Evolutionary conservation across 1,139 yeast genomes (phyloP).

Genomic region (Spencermartinsiella ligniputridi): DNA sequence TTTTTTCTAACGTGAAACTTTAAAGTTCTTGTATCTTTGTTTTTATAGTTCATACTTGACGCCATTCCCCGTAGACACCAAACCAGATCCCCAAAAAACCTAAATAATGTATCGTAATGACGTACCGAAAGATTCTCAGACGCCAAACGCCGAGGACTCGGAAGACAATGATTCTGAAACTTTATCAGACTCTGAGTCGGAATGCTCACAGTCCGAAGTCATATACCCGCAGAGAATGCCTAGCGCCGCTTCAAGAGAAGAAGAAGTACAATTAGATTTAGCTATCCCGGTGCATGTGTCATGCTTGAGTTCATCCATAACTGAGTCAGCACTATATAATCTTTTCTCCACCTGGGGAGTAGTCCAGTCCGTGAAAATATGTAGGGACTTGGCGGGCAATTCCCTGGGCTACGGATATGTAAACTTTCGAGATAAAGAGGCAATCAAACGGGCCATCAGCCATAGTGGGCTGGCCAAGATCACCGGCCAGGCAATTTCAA

Average conservation of each 20-base stretch:
- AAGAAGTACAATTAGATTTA: background rate
- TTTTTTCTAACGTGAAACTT: too few species aligned
- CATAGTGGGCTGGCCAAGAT: constrained; percentile 42
- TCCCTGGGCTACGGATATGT: constrained; percentile 52
- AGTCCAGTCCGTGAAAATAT: constrained; percentile 45
- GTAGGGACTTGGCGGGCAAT: constrained; percentile 37
- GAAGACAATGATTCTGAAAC: background rate
- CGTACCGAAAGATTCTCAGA: too few species aligned
- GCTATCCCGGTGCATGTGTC: background rate
- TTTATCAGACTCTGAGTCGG: background rate
- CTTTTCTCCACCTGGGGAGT: constrained; percentile 30
- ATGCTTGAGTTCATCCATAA: background rate
- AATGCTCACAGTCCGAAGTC: background rate
- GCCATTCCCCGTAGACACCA: too few species aligned
- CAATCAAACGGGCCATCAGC: constrained; percentile 42
- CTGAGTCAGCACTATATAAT: background rate
- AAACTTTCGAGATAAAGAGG: constrained; percentile 38
- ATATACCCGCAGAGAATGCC: background rate
- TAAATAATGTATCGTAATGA: too few species aligned
- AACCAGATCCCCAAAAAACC: too few species aligned
- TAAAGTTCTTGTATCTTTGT: too few species aligned
- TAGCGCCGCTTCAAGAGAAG: background rate
- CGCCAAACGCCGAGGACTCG: background rate
- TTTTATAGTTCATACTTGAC: too few species aligned
- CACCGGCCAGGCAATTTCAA: constrained; percentile 42